These are phyloP conservation scores for Neoboletus brunneissimus DNA, from an alignment of 768 basidiomycete genomes.

Conservation along the genomic window DNA sequence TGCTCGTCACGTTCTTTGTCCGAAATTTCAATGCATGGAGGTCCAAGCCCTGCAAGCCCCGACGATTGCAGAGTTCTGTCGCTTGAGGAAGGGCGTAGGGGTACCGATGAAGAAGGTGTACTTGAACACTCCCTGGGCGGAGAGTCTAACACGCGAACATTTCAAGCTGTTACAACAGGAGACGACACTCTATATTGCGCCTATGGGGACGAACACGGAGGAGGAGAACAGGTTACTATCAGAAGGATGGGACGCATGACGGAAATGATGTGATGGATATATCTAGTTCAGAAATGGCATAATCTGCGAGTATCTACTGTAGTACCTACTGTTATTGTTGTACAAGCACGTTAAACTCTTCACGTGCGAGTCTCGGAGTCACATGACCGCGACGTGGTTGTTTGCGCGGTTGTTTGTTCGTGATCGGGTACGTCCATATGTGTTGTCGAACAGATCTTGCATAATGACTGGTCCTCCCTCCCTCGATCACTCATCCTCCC, in stretches of 20 bases:
- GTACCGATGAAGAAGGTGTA: conserved; percentile 53
- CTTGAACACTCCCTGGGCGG: conserved; percentile 35
- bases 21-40: conserved; percentile 46
- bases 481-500: background rate
- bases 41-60: conserved; percentile 37
- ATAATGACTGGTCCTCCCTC: conserved; percentile 6
- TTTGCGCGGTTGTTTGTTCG: conserved; percentile 11
- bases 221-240: conserved; percentile 42
- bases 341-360: background rate
- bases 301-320: conserved; percentile 8
- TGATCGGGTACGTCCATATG: conserved; percentile 22
- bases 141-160: conserved; percentile 18
- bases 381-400: conserved; percentile 27
- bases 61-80: conserved; percentile 37
- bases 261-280: background rate
- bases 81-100: conserved; percentile 37
- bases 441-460: background rate
- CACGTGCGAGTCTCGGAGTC: conserved; percentile 23
- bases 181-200: conserved; percentile 25
- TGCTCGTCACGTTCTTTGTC: conserved; percentile 36
- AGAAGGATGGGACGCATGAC: conserved; percentile 14
- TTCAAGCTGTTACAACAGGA: conserved; percentile 28
- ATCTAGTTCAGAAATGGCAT: conserved; percentile 4
- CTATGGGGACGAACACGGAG: conserved; percentile 40
- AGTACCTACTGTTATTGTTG: background rate